These are phyloP conservation scores for Cylindrotheca closterium DNA, from an alignment of 108 stramenopile species.

Conservation along the genomic window DNA sequence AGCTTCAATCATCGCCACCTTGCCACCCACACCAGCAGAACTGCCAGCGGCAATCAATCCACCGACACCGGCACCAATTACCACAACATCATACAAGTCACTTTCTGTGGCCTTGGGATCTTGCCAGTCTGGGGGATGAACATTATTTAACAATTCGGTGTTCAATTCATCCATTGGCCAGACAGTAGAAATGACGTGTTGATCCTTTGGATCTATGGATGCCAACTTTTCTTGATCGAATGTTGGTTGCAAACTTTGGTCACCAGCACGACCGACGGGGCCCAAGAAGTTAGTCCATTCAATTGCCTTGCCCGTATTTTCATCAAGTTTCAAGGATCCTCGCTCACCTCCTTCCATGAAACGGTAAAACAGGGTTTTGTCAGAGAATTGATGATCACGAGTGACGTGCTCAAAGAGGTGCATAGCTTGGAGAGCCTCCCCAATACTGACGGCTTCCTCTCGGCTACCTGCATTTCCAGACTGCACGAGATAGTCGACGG, in stretches of 20 bases:
- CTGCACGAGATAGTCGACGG: slow-evolving; percentile 57
- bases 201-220: slow-evolving; percentile 31
- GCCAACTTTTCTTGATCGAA: slow-evolving; percentile 40
- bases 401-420: slow-evolving; percentile 43
- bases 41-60: slow-evolving; percentile 78
- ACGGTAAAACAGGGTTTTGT: slow-evolving; percentile 56
- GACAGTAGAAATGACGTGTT: slow-evolving; percentile 48
- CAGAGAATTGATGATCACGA: slow-evolving; percentile 57
- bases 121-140: slow-evolving; percentile 74
- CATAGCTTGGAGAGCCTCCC: slow-evolving; percentile 21
- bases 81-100: slow-evolving; percentile 77
- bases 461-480: slow-evolving; percentile 39
- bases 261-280: slow-evolving; percentile 6
- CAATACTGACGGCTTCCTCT: slow-evolving; percentile 56
- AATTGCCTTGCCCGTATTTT: slow-evolving; percentile 35
- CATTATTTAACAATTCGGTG: slow-evolving; percentile 55
- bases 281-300: slow-evolving; percentile 56
- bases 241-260: slow-evolving; percentile 25
- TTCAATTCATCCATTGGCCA: slow-evolving; percentile 80
- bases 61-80: slow-evolving; percentile 75
- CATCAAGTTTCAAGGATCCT: slow-evolving; percentile 39
- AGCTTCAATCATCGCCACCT: slow-evolving; percentile 83
- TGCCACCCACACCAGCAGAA: slow-evolving; percentile 71
- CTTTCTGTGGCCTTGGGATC: slow-evolving; percentile 44
- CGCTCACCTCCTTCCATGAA: slow-evolving; percentile 52